Percentiles rank a stretch among this genome's conserved stretches.
phyloP scores from a whole-genome alignment of 352 stramenopile species.

The Phytophthora sp. region DNA sequence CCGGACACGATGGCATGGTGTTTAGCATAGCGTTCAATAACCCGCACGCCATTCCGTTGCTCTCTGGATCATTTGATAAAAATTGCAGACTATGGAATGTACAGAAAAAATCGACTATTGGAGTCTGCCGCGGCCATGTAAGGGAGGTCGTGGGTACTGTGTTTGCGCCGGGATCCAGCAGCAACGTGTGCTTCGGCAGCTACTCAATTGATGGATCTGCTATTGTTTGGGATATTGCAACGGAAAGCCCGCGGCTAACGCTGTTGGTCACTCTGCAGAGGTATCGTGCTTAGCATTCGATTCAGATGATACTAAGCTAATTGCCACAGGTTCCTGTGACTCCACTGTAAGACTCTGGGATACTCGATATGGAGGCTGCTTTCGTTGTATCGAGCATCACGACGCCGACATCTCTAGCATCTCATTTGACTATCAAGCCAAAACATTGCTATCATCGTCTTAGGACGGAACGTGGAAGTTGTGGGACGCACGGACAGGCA shows the following conservation, averaged over 20 bases:
- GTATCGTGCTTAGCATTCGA: conserved; percentile 78
- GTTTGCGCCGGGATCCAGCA: conserved; percentile 42
- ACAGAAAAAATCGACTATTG: conserved; percentile 30
- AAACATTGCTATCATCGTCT: conserved; percentile 63
- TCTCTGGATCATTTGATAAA: conserved; percentile 84
- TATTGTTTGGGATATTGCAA: conserved; percentile 71
- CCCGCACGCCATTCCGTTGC: conserved; percentile 51
- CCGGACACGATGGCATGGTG: conserved; percentile 69
- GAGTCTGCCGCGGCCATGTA: conserved; percentile 62
- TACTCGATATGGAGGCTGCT: conserved; percentile 68
- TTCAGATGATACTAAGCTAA: conserved; percentile 38
- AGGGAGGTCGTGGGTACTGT: conserved; percentile 60
- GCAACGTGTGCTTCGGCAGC: conserved; percentile 54
- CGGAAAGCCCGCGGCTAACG: conserved; percentile 46
- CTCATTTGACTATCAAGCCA: conserved; percentile 64
- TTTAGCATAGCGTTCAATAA: conserved; percentile 73
- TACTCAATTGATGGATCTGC: conserved; percentile 76
- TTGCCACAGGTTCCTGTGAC: conserved; percentile 73
- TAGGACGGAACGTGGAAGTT: conserved; percentile 66
- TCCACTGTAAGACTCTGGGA: conserved; percentile 78
- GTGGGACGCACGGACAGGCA: conserved; percentile 71
- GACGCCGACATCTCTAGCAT: conserved; percentile 65
- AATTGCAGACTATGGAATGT: conserved; percentile 78
- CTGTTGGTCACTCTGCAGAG: conserved; percentile 66
- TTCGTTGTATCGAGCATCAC: conserved; percentile 70